Conservation (phyloP, 768 basidiomycete species). For the Xerocomus spinulosus region DNA sequence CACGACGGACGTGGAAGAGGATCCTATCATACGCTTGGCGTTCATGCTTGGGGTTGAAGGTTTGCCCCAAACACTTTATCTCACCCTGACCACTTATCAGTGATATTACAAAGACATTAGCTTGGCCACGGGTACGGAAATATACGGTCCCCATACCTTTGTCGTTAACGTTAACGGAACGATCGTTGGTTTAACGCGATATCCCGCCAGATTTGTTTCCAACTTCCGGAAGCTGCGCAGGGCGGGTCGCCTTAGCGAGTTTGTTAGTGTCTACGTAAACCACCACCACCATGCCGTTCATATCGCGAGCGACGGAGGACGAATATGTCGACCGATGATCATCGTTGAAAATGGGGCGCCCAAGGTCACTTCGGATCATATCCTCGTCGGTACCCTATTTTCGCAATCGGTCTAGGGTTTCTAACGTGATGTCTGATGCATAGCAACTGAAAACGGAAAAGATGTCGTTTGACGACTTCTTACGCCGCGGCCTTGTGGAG, state of each 20-base stretch:
- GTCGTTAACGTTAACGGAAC: slow-evolving; percentile 97
- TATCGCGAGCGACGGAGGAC: slow-evolving; percentile 94
- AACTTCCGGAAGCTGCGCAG: slow-evolving; percentile 92
- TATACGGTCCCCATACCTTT: slow-evolving; percentile 89
- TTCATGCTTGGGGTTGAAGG: slow-evolving; percentile 98
- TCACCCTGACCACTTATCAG: slow-evolving; percentile 11
- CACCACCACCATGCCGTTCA: slow-evolving; percentile 93
- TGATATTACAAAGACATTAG: slow-evolving; percentile 65
- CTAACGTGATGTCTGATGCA: slow-evolving; percentile 6
- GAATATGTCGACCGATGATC: slow-evolving; percentile 96
- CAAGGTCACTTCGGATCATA: slow-evolving; percentile 76
- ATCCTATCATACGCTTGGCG: slow-evolving; percentile 81
- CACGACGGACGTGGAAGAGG: slow-evolving; percentile 97
- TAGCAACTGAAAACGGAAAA: slow-evolving; percentile 77
- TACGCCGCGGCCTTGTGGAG: slow-evolving; percentile 88
- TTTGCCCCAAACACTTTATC: slow-evolving; percentile 28
- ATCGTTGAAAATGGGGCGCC: slow-evolving; percentile 84
- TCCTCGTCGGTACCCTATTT: slow-evolving; percentile 44
- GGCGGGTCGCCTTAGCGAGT: slow-evolving; percentile 89
- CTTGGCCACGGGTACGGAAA: slow-evolving; percentile 89
- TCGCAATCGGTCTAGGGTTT: not conserved
- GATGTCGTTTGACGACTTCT: slow-evolving; percentile 90
- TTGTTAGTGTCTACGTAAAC: slow-evolving; percentile 94
- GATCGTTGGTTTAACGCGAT: slow-evolving; percentile 88
- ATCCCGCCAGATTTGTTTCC: slow-evolving; percentile 77